Percentiles rank a stretch among this genome's conserved stretches.
Evolutionary conservation across 2,329 filamentous ascomycete species (phyloP).

Genomic region (Fusarium dimerum): DNA sequence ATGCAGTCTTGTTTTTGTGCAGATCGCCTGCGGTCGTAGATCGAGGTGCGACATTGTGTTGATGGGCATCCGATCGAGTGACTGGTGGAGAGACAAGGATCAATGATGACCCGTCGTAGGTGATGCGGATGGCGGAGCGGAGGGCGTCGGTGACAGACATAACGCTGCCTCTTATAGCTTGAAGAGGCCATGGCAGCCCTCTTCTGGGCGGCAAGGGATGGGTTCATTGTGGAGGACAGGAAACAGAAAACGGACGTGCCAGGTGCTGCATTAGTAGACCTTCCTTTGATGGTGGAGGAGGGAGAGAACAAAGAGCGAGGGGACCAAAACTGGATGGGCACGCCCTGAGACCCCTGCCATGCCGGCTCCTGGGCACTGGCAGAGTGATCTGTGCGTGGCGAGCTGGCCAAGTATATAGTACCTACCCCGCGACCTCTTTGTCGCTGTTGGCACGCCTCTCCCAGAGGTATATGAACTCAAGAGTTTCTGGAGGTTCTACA

Average conservation of each 20-base stretch:
- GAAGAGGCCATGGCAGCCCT: not conserved
- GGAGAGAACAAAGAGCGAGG: no score
- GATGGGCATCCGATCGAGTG: no score
- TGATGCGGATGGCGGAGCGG: not conserved
- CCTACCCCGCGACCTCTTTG: slow-evolving; percentile 1
- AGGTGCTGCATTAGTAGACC: slow-evolving; percentile 1
- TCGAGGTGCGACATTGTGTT: no score
- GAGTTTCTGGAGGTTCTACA: no score
- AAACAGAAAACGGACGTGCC: not conserved
- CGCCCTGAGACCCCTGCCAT: no score
- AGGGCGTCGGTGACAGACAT: not conserved
- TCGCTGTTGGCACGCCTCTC: no score
- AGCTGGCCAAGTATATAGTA: slow-evolving; percentile 1
- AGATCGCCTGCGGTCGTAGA: no score
- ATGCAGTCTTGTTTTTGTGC: slow-evolving; percentile 4
- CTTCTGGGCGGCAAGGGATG: not conserved
- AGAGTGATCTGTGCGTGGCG: not conserved
- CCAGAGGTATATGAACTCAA: no score
- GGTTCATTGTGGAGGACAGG: not conserved
- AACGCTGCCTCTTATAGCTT: not conserved
- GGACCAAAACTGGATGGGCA: not conserved
- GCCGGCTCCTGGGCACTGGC: not conserved
- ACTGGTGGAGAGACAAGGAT: no score
- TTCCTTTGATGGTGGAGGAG: not conserved
- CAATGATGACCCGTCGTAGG: no score